These are phyloP conservation scores for Aspergillus asperescens DNA, from an alignment of 495 filamentous ascomycete genomes.

Conservation along the genomic window DNA sequence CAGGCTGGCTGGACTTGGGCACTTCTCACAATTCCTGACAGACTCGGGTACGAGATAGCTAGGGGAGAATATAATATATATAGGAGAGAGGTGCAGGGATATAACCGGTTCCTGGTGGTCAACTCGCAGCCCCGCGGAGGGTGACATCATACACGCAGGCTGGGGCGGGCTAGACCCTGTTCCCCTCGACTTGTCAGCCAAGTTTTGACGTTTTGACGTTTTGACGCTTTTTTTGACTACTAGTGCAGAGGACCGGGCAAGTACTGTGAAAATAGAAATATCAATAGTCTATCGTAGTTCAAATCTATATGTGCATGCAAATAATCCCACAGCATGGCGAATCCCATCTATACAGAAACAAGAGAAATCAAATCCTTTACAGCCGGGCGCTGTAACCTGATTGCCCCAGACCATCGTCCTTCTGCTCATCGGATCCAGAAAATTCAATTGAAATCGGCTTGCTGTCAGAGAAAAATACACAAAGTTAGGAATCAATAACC, in stretches of 20 bases:
- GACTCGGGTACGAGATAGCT: not conserved
- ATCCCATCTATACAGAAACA: not conserved
- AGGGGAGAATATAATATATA: not conserved
- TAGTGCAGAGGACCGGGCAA: not conserved
- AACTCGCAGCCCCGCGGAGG: slow-evolving; percentile 18
- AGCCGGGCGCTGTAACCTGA: slow-evolving; percentile 15
- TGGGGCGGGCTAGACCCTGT: not conserved
- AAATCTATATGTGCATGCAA: slow-evolving; percentile 6
- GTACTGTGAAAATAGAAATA: not conserved
- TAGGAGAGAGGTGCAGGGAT: not conserved
- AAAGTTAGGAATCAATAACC: slow-evolving; percentile 31
- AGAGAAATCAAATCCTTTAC: slow-evolving; percentile 8
- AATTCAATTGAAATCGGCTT: slow-evolving; percentile 15
- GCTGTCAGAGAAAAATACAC: slow-evolving; percentile 19
- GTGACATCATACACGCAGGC: slow-evolving; percentile 21
- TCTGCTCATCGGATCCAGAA: slow-evolving; percentile 9
- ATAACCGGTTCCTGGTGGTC: slow-evolving; percentile 18
- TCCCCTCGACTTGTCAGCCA: not conserved
- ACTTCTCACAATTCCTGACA: not conserved
- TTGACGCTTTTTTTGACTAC: no score
- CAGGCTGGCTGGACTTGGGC: not conserved
- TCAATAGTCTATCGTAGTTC: slow-evolving; percentile 4
- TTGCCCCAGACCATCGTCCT: slow-evolving; percentile 12
- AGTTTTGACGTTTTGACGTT: no score
- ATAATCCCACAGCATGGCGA: not conserved